Evolutionary conservation across 2,329 filamentous ascomycete species (phyloP), one percentile per base, ranked within the genome.

Genomic region (Dactylellina parvicollis): DNA sequence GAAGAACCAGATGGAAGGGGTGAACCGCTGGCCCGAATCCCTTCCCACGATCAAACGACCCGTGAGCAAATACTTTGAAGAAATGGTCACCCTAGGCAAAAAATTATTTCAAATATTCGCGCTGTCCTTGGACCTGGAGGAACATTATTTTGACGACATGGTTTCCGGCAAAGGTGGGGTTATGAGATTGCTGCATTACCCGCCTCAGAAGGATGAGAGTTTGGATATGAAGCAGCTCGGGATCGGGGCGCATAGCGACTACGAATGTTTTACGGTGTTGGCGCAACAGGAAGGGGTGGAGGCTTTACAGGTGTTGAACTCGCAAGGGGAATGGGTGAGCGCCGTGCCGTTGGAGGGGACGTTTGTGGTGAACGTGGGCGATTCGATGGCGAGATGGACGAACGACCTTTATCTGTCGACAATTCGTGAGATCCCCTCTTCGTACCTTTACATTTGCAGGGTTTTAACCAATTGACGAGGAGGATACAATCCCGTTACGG

Each of bases 341-440:
- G 73, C 75, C 12, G 30, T 47, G 2, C 82, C 83, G 1, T 76
- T 83, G 0, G 79, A 80, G 0, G 82, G 80, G 0, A 80, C 83
- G 0, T 80, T 85, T 47, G 83, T 86, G 14, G 82, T 86, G n/a
- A 86, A 86, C 57, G 82, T 85, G 16, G 84, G 81, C 4, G 83
- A 86, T 75, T 84, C 82, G 59, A 77, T 86, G 73, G 83, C 84
- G 80, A 80, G 84, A 14, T 83, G 83, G 79, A 85, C 83, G 0
- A 86, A 86, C 61, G 84, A 83, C 16, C 66, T 78, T 47, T 85
- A 84, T 62, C 80, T 83, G 60, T 83, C 81, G 46, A 85, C 83
- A 0, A 80, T 85, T n/a, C 84, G 69, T 73, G 16, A 60, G 69
- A n/a, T n/a, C n/a, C n/a, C n/a, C n/a, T n/a, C n/a, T n/a, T n/a